Conservation (phyloP, 352 stramenopile genomes). For the Phytopythium sindhum region DNA sequence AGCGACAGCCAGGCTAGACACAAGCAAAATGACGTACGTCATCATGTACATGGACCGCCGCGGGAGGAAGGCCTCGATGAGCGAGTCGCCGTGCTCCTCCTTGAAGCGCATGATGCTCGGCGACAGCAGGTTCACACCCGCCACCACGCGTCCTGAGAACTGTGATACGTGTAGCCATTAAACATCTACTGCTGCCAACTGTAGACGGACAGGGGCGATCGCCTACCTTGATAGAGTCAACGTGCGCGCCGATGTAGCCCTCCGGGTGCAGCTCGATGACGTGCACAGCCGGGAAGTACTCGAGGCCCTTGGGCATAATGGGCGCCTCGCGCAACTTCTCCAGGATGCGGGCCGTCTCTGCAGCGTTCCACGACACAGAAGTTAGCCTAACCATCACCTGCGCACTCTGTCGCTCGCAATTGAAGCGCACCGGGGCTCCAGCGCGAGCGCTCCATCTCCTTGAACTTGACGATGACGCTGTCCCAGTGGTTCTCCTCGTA, state of each 20-base stretch:
- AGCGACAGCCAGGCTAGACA: not conserved
- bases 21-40: conserved; percentile 44
- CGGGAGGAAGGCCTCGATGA: conserved; percentile 63
- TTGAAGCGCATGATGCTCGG: conserved; percentile 85
- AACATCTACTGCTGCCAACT: not conserved
- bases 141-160: conserved; percentile 80
- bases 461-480: conserved; percentile 85
- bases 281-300: conserved; percentile 74
- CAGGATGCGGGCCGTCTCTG: conserved; percentile 63
- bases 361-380: not conserved
- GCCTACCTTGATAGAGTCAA: conserved; percentile 80
- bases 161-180: conserved; percentile 6
- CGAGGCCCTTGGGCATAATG: conserved; percentile 57
- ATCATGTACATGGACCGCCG: conserved; percentile 87
- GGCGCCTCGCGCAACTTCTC: conserved; percentile 55
- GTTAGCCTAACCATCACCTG: not conserved
- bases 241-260: conserved; percentile 82
- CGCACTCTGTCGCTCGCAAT: not conserved
- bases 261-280: conserved; percentile 81
- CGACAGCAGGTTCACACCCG: conserved; percentile 71
- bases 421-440: conserved; percentile 45
- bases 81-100: conserved; percentile 67
- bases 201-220: not conserved
- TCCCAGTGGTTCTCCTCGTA: conserved; percentile 85
- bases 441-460: conserved; percentile 83